Evolutionary conservation across 2,329 filamentous ascomycete species (phyloP), one percentile per base, ranked within the genome.

Genomic region (Conoideocrella luteorostrata): DNA sequence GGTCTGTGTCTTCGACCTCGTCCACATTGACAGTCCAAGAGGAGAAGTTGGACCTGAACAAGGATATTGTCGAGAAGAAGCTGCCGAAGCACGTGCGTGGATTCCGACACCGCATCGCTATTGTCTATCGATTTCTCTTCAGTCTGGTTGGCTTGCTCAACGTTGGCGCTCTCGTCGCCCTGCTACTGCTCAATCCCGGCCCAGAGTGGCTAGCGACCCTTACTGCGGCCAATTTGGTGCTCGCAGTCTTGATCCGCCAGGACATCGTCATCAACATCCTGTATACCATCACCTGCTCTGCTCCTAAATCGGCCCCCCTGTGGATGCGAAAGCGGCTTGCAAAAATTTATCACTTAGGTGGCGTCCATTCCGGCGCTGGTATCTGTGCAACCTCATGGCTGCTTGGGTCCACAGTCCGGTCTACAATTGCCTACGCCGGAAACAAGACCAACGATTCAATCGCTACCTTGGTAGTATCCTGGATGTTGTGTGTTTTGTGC

Each of bases 401-500:
- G 41, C 51, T 75, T n/a, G 62, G 63, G 26, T 70, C 68, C 28
- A 67, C 64, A 4, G 53, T 61, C 30, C 60, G 56, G 41, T 67
- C 58, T 22, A 69, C 67, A 4, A 43, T 66, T 39, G 61, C 61
- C 33, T 62, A 57, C 43, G 49, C 47, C 2, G 45, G 60, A 45
- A 50, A 53, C 48, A 56, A 53, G 51, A 52, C 53, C 23, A 58
- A 50, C 28, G 49, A 55, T n/a, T 69, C 76, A 22, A 57, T 73
- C 23, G 59, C 65, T 35, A 63, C 61, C 11, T 55, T 65, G 26
- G 66, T 72, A 11, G 60, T 85, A 21, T 74, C 77, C 11, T 82
- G 77, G 55, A 56, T 80, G 32, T 70, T 86, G 32, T 67, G 78
- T 35, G 58, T 66, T 2, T 67, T 87, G 40, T 69, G 86, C 51